These are phyloP conservation scores for Nicotiana rustica DNA, from an alignment of 305 asterid species.

Conservation along the genomic window DNA sequence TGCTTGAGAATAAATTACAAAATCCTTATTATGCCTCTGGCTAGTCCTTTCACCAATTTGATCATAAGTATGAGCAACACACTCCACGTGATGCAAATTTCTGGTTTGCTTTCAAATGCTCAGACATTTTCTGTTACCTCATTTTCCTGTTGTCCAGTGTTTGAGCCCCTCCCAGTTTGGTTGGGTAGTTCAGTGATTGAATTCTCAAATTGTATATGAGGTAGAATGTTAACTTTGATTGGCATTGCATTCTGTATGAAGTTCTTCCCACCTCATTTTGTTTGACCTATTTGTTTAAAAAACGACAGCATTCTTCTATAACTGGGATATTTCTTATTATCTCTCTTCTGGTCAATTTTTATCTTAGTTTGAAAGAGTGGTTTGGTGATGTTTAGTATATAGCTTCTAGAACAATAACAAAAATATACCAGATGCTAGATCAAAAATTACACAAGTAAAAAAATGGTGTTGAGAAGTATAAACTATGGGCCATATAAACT, in stretches of 20 bases:
- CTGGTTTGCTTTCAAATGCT: not conserved
- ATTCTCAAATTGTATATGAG: not conserved
- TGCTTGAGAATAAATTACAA: not conserved
- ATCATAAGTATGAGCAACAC: not conserved
- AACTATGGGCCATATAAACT: not conserved
- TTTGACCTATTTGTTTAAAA: not conserved
- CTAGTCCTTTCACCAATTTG: not conserved
- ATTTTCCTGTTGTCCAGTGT: not conserved
- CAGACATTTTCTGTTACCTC: not conserved
- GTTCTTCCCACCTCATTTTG: not conserved
- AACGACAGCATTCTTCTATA: not conserved
- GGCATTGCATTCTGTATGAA: not conserved
- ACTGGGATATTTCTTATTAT: not conserved
- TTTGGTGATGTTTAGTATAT: not conserved
- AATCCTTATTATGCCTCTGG: not conserved
- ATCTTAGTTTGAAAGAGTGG: not conserved
- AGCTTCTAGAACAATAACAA: not conserved
- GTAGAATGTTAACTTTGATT: not conserved
- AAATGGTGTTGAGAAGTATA: not conserved
- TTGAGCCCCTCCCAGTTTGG: too few species aligned
- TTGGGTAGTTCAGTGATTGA: slow-evolving; percentile 1
- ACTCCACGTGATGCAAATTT: not conserved
- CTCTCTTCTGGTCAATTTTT: not conserved
- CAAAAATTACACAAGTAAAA: not conserved
- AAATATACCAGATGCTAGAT: not conserved